A percentile compares a stretch with the other conserved stretches of the same genome.
Evolutionary conservation across 352 stramenopile genomes (phyloP).

Genomic region (Globisporangium barbulae): DNA sequence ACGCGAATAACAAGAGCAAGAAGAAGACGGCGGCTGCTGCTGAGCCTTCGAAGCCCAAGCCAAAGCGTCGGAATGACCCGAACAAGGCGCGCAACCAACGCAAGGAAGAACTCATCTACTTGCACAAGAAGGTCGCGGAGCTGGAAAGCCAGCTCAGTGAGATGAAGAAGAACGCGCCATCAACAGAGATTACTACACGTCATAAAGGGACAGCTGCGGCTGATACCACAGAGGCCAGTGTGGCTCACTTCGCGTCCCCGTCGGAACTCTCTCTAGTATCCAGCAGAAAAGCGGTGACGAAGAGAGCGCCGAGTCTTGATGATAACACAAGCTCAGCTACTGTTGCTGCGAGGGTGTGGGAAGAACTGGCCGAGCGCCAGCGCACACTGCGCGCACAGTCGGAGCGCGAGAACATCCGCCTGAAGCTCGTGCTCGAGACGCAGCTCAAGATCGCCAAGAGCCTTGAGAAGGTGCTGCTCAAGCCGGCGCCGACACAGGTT

Average conservation of each 20-base stretch:
- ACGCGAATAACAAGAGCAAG: neutral
- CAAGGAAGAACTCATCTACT: constrained; percentile 8
- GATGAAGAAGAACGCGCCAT: neutral
- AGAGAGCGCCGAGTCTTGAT: neutral
- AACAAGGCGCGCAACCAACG: constrained; percentile 7
- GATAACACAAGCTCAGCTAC: neutral
- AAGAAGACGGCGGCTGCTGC: neutral
- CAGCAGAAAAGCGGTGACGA: neutral
- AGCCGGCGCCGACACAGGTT: neutral
- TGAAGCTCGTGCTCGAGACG: constrained; percentile 46
- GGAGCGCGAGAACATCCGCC: constrained; percentile 46
- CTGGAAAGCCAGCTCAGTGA: neutral
- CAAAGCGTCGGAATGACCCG: neutral
- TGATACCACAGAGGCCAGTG: too few relatives aligned
- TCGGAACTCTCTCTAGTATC: neutral
- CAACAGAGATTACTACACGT: too few relatives aligned
- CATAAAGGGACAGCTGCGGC: too few relatives aligned
- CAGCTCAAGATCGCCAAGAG: constrained; percentile 47
- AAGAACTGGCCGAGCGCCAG: constrained; percentile 9
- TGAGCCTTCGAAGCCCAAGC: neutral
- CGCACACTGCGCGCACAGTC: constrained; percentile 4
- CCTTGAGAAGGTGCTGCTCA: constrained; percentile 33
- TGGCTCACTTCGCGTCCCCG: too few relatives aligned
- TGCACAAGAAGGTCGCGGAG: constrained; percentile 7
- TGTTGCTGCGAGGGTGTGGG: constrained; percentile 4